Evolutionary conservation across 345 rosid species (phyloP).

Genomic region (Salix suchowensis): DNA sequence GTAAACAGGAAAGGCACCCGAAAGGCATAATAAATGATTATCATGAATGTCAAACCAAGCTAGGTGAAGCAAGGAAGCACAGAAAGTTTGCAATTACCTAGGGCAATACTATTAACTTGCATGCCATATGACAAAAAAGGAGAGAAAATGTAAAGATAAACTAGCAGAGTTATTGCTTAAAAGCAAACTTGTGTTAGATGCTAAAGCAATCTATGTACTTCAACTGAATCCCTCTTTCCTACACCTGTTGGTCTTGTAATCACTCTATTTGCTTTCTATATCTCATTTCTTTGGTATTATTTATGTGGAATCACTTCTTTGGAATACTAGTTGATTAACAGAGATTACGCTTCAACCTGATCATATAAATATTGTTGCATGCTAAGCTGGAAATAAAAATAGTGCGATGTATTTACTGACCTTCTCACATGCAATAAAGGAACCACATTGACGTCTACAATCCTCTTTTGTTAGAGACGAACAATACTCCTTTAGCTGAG

Average conservation of each 20-base stretch:
- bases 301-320: too few species aligned
- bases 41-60: background rate
- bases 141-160: background rate
- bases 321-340: too few species aligned
- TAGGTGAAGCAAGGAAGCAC: background rate
- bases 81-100: background rate
- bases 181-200: background rate
- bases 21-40: background rate
- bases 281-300: background rate
- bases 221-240: too few species aligned
- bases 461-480: constrained; percentile 91
- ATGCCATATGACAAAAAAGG: background rate
- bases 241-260: background rate
- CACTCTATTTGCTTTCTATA: background rate
- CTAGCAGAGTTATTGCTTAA: background rate
- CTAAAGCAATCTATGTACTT: background rate
- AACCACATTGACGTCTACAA: constrained; percentile 77
- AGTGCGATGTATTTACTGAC: constrained; percentile 30
- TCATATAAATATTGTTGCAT: background rate
- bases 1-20: constrained; percentile 16
- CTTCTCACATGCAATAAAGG: constrained; percentile 87
- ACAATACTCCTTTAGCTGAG: constrained; percentile 92
- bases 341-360: background rate
- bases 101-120: background rate
- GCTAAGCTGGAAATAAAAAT: background rate